Conservation (phyloP, 139 green algal genomes). For the Parachlorella kessleri region DNA sequence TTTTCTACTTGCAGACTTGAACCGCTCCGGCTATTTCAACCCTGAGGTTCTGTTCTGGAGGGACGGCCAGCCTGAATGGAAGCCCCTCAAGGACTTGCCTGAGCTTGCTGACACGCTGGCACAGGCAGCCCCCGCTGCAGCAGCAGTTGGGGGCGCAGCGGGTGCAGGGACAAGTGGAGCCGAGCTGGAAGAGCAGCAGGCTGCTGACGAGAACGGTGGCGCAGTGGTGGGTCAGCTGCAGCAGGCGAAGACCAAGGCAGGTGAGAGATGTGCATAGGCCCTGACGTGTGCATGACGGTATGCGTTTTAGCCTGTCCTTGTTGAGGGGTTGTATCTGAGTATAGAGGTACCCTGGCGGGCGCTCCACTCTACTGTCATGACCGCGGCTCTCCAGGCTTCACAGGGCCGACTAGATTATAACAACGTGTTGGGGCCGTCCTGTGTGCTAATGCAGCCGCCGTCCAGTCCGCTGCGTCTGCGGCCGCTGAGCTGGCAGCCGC, state of each 20-base stretch:
- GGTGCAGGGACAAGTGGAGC: background rate
- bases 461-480: background rate
- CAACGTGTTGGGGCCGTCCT: too few species aligned
- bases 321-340: too few species aligned
- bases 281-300: too few species aligned
- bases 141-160: background rate
- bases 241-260: background rate
- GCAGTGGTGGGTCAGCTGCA: background rate
- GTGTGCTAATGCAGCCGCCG: background rate
- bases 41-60: constrained; percentile 43
- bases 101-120: constrained; percentile 22
- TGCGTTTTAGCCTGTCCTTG: too few species aligned
- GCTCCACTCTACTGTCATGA: too few species aligned
- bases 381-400: too few species aligned
- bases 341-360: too few species aligned
- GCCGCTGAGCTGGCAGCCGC: background rate
- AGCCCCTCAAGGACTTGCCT: constrained; percentile 26
- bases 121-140: background rate
- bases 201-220: background rate
- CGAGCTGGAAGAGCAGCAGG: background rate
- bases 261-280: too few species aligned
- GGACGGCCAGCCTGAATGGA: constrained; percentile 43
- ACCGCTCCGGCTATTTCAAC: constrained; percentile 35
- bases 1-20: constrained; percentile 21
- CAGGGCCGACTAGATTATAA: too few species aligned